Evolutionary conservation across 1,139 yeast species (phyloP), one percentile per base, ranked within the genome.

Genomic region (Suhomyces maxii): DNA sequence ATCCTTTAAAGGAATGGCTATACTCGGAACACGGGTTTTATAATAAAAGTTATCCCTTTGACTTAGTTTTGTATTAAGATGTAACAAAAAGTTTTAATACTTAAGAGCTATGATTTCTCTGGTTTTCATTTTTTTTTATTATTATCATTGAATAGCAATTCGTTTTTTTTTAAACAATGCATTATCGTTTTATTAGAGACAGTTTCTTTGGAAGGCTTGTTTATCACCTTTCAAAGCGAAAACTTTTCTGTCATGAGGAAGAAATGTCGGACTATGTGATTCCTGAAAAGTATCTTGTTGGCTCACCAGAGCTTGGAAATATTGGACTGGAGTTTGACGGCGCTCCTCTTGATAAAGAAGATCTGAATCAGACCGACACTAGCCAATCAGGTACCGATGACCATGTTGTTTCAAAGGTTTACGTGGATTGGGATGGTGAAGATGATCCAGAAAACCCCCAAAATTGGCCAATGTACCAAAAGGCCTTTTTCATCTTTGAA

Each of bases 381-480:
- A 1, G 23, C 6, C 23, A 18, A 18, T 34, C 36, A 12, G 12
- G 36, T 8, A 10, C 12, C 36, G 23, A 12, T 34, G 36, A 14
- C 7, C 6, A 1, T 34, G 4, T 9, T 34, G 23, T 5, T 28
- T 11, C n/a, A 28, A 28, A 28, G 13, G 55, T 64, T 14, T 33
- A 60, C 3, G 71, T 65, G 3, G 56, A 51, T 13, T 78, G 80
- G 81, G 77, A 77, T 44, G 75, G 79, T 6, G 73, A 69, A 1
- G 69, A 75, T 47, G 86, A 82, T 54, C 82, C 83, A 1, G 82
- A 76, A 40, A 71, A 80, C 54, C 88, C 88, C 1, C 58, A 63
- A 36, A 83, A 83, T 58, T 83, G 86, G 84, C 66, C 80, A 0
- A 18, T 57, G 0, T 38, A 47, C 12, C 63, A 65, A 38, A 80